Evolutionary conservation across 148 eudicot genomes (phyloP).

Genomic region (Amaranthus hypochondriacus): DNA sequence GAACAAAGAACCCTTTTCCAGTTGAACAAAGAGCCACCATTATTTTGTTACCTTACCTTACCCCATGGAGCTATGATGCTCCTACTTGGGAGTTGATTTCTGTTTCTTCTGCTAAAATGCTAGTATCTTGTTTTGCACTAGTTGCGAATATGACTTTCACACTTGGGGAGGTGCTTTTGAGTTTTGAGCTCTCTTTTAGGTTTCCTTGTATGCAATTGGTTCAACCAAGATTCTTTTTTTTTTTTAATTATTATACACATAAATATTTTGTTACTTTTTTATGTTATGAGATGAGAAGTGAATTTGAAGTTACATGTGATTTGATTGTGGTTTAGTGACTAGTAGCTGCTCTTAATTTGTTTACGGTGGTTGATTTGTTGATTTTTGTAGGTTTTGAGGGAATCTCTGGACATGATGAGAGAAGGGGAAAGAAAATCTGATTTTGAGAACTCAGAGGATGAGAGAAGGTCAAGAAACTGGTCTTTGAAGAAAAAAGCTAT

Average conservation of each 20-base stretch:
- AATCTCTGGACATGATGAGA: constrained; percentile 68
- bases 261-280: neutral
- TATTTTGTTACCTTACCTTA: neutral
- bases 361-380: neutral
- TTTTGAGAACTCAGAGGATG: constrained; percentile 91
- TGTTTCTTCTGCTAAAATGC: neutral
- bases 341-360: too few relatives aligned
- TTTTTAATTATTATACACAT: neutral
- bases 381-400: constrained; percentile 70
- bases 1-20: neutral
- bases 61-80: neutral
- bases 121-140: neutral
- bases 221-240: neutral
- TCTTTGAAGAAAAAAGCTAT: constrained; percentile 83
- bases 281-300: neutral
- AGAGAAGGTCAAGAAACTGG: constrained; percentile 82
- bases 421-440: constrained; percentile 91
- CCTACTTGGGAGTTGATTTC: neutral
- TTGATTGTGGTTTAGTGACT: too few relatives aligned
- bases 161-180: neutral
- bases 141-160: neutral
- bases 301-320: neutral
- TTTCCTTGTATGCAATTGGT: neutral
- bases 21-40: neutral
- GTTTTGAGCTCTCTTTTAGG: neutral